These are phyloP conservation scores for Rubus idaeus DNA, from an alignment of 306 rosid genomes.

Conservation along the genomic window DNA sequence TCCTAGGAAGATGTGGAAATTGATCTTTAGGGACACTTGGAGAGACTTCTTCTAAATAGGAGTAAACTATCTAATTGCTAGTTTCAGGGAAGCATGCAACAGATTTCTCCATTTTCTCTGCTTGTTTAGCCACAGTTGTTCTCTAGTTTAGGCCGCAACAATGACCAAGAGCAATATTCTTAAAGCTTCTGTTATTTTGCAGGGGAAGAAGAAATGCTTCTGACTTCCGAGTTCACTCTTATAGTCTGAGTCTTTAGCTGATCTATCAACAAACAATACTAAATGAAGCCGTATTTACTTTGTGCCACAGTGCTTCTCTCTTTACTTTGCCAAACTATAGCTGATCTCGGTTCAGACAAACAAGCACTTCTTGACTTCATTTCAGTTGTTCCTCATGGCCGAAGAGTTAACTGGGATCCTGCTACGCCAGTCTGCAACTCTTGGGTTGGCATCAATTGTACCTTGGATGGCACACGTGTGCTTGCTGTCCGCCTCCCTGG, in stretches of 20 bases:
- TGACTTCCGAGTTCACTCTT: conserved; percentile 18
- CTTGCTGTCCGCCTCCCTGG: conserved; percentile 67
- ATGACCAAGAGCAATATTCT: conserved; percentile 21
- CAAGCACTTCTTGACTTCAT: conserved; percentile 79
- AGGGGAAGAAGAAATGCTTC: conserved; percentile 48
- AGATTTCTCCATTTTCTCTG: conserved; percentile 3
- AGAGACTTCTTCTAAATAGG: neutral
- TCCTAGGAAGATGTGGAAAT: neutral
- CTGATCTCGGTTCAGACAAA: conserved; percentile 71
- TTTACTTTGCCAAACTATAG: conserved; percentile 30
- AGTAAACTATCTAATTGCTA: neutral
- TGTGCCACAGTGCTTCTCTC: conserved; percentile 30
- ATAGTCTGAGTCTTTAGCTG: conserved; percentile 14
- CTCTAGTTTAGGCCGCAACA: neutral
- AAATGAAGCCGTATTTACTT: conserved; percentile 49
- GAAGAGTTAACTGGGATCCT: conserved; percentile 62
- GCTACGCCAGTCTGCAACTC: conserved; percentile 59
- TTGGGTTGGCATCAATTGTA: conserved; percentile 81
- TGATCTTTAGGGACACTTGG: conserved; percentile 8
- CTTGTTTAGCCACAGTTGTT: conserved; percentile 14
- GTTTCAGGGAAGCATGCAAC: neutral
- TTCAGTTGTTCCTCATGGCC: conserved; percentile 65
- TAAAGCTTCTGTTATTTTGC: conserved; percentile 25
- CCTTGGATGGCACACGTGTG: conserved; percentile 45
- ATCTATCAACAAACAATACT: conserved; percentile 30